These are phyloP conservation scores for Entonaema liquescens DNA, from an alignment of 495 filamentous ascomycete species.

Conservation along the genomic window DNA sequence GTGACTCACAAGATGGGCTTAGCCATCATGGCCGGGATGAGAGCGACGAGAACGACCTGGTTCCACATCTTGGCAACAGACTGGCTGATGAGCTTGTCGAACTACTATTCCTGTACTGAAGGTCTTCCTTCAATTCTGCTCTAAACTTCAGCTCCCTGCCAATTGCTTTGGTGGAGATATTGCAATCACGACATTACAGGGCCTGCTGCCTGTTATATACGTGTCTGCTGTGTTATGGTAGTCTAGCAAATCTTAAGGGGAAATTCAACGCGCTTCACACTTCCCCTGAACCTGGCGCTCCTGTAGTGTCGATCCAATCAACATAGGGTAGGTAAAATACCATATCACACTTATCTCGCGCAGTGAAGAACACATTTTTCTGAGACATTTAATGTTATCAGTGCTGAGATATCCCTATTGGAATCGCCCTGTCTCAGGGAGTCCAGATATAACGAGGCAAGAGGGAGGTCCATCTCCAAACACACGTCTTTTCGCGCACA, in stretches of 20 bases:
- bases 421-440: conserved; percentile 23
- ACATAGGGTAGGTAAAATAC: conserved; percentile 14
- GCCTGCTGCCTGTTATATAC: conserved; percentile 23
- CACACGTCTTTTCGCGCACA: conserved; percentile 2
- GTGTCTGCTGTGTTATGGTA: background rate
- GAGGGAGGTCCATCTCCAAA: background rate
- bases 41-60: conserved; percentile 28
- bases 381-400: conserved; percentile 16
- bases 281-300: conserved; percentile 11
- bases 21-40: conserved; percentile 36
- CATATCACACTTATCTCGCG: conserved; percentile 9
- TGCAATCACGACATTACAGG: background rate
- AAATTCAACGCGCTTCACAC: conserved; percentile 13
- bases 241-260: conserved; percentile 15
- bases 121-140: conserved; percentile 1
- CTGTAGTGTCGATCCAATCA: conserved; percentile 19
- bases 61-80: conserved; percentile 27
- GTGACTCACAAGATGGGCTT: conserved; percentile 32
- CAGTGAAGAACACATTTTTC: conserved; percentile 3
- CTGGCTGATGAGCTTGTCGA: conserved; percentile 5
- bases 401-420: conserved; percentile 1
- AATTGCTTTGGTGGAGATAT: background rate
- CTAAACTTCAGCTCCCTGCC: conserved; percentile 10
- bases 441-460: background rate
- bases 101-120: background rate